Evolutionary conservation across 2,329 filamentous ascomycete genomes (phyloP).

Genomic region (Xylaria sp.): DNA sequence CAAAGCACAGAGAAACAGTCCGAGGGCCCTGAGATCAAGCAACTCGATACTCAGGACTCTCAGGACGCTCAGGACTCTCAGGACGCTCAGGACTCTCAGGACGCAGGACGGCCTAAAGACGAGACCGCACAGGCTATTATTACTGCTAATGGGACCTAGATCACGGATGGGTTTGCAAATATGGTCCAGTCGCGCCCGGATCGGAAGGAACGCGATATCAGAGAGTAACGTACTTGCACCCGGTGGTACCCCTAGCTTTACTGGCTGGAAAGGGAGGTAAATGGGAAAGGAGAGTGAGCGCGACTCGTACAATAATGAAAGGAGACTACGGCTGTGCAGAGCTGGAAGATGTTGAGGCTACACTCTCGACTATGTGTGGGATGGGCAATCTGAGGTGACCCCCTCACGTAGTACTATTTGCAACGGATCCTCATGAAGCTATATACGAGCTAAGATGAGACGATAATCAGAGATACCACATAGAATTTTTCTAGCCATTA

Average conservation of each 20-base stretch:
- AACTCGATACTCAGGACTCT: neutral
- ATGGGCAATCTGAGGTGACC: too few relatives aligned
- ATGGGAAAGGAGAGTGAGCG: neutral
- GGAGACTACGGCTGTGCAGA: neutral
- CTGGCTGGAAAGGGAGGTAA: too few relatives aligned
- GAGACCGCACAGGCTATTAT: neutral
- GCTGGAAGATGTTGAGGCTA: neutral
- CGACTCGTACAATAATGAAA: neutral
- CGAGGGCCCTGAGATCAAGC: neutral
- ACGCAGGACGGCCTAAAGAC: neutral
- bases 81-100: too few relatives aligned
- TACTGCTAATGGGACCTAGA: neutral
- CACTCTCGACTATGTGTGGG: neutral
- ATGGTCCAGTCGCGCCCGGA: neutral
- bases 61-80: too few relatives aligned
- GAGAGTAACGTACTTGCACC: neutral
- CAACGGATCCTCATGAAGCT: too few relatives aligned
- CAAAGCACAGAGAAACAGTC: neutral
- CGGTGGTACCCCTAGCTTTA: neutral
- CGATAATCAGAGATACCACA: slow-evolving; percentile 29
- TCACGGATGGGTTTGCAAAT: neutral
- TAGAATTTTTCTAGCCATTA: slow-evolving; percentile 13
- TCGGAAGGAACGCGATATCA: neutral
- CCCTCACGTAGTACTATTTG: too few relatives aligned
- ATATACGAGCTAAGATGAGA: slow-evolving; percentile 3